Evolutionary conservation across 2,329 filamentous ascomycete species (phyloP).

Genomic region (Neocatenulostroma microsporum): DNA sequence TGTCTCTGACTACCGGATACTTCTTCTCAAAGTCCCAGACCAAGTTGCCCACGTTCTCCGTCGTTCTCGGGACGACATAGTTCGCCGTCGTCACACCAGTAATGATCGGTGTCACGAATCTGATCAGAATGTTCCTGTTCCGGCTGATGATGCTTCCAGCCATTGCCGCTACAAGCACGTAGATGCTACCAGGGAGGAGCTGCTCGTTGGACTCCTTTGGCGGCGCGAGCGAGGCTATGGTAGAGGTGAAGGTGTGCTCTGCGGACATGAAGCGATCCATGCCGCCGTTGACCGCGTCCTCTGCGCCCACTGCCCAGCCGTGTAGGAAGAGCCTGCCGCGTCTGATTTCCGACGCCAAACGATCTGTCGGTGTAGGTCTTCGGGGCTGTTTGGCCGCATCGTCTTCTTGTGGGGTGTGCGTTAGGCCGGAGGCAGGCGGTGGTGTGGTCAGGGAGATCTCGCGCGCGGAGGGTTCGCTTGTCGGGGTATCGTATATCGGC

Average conservation of each 20-base stretch:
- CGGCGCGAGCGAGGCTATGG: conserved; percentile 80
- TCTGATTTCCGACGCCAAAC: conserved; percentile 75
- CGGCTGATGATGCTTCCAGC: conserved; percentile 84
- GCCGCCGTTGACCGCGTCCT: conserved; percentile 74
- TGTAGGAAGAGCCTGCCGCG: conserved; percentile 74
- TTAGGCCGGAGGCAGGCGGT: conserved; percentile 28
- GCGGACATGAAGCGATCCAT: conserved; percentile 75
- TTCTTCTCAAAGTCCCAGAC: conserved; percentile 89
- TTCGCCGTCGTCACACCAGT: conserved; percentile 79
- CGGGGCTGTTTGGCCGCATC: conserved; percentile 26
- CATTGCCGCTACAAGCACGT: conserved; percentile 91
- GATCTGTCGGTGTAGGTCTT: conserved; percentile 74
- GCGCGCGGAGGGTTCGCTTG: conserved; percentile 26
- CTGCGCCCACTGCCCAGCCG: conserved; percentile 61
- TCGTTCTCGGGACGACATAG: conserved; percentile 79
- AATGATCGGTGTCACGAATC: conserved; percentile 66
- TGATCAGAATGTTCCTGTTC: conserved; percentile 77
- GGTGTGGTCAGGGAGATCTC: conserved; percentile 34
- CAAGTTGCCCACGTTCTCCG: conserved; percentile 77
- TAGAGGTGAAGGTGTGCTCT: conserved; percentile 83
- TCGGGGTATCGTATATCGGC: conserved; percentile 71
- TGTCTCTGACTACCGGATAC: conserved; percentile 73
- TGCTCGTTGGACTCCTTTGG: conserved; percentile 77
- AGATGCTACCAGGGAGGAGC: conserved; percentile 81
- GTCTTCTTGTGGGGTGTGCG: conserved; percentile 25